Base-by-base conservation (phyloP, 441 rosid species). In the Erysimum cheiri region DNA sequence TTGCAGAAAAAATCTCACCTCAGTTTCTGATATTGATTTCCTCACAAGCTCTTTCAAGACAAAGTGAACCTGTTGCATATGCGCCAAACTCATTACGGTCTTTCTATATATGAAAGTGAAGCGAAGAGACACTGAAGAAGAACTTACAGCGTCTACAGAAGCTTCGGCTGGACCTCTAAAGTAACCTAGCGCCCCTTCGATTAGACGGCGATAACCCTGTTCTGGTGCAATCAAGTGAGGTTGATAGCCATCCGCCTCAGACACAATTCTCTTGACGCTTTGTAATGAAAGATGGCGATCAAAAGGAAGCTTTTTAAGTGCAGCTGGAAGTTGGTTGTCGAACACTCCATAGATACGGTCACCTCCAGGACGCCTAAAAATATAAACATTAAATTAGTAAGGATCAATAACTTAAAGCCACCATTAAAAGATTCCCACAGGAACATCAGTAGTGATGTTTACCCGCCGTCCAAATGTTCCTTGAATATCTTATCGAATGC, bases 381-480 rank as follows among this genome's bases (percentile, higher is more conserved):
- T 39, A 57, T 69, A 60, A 60, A 73, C 36, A 65, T 63, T 37
- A 70, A 37, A 60, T 54, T 58, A 40, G 39, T 12, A 39, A 32
- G 2, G 10, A 61, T 29, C 46, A 44, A 60, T 46, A 35, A 66
- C 32, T 3, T 50, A 59, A 59, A 46, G 36, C 11, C 28, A 44
- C 40, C 17, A 6, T 39, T 40, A 31, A 64, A 64, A 60, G 41
- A 37, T 26, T 57, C 15, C 4, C 10, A 15, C 13, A 57, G 13
- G 55, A 39, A 15, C 4, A 22, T 37, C 10, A 66, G 84, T 29
- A 84, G 15, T 1, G 26, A 56, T 60, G 63, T 12, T 33, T 87
- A 94, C 99, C 97, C 96, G 76, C 99, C 99, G 79, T 92, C 96
- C 71, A 95, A 70, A 76, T 95, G 99, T 80, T 95, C 96, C 87